Conservation (phyloP, 2,329 filamentous ascomycete species). For the Pseudopithomyces maydicus region DNA sequence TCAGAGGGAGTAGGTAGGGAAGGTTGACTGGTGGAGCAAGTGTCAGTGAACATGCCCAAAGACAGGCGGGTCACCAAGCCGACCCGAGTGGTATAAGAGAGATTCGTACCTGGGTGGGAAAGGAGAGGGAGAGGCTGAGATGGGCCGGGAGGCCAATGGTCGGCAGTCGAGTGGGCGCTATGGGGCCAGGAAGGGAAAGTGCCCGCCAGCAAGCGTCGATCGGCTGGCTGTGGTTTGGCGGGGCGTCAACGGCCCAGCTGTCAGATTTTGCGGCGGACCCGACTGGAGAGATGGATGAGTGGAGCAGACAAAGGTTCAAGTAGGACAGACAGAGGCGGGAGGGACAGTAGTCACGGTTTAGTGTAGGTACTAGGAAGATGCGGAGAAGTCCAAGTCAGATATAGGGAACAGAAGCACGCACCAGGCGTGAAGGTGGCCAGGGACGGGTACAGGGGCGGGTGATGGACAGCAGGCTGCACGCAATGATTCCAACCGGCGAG, state of each 20-base stretch:
- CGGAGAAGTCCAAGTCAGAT: slow-evolving; percentile 28
- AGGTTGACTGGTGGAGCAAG: background rate
- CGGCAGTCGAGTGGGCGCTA: slow-evolving; percentile 25
- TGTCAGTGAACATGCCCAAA: slow-evolving; percentile 10
- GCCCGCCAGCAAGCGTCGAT: slow-evolving; percentile 35
- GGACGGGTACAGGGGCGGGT: slow-evolving; percentile 20
- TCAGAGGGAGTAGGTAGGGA: background rate
- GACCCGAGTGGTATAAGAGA: slow-evolving; percentile 12
- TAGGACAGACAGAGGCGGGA: slow-evolving; percentile 21
- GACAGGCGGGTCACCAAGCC: slow-evolving; percentile 12
- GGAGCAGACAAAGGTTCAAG: slow-evolving; percentile 19
- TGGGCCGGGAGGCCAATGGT: slow-evolving; percentile 25
- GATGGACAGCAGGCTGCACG: slow-evolving; percentile 31
- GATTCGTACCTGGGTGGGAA: slow-evolving; percentile 13
- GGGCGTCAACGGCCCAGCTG: slow-evolving; percentile 31
- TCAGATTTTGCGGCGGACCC: slow-evolving; percentile 22
- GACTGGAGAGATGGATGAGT: slow-evolving; percentile 14
- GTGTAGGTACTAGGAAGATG: slow-evolving; percentile 35
- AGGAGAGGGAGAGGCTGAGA: slow-evolving; percentile 20
- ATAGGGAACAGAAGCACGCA: slow-evolving; percentile 38
- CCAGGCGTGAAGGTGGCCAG: slow-evolving; percentile 36
- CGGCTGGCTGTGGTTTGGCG: slow-evolving; percentile 25
- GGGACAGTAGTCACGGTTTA: background rate
- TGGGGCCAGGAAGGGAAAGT: slow-evolving; percentile 32
- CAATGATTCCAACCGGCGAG: slow-evolving; percentile 28